phyloP scores from a whole-genome alignment of 164 flowering plant genomes.

The Dillenia turbinata region DNA sequence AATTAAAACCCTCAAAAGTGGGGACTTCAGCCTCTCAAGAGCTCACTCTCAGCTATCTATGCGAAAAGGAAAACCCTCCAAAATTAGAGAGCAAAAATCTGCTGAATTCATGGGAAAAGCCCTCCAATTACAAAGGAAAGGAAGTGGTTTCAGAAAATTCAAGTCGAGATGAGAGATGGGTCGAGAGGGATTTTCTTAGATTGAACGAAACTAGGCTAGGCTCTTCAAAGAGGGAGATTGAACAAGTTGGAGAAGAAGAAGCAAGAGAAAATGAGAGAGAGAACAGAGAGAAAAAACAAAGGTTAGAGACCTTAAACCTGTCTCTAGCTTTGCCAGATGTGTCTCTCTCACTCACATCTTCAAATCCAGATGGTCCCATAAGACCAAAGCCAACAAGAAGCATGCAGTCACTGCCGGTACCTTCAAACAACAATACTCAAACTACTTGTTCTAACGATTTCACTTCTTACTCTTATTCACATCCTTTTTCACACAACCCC shows the following conservation, averaged over 20 bases:
- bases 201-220: constrained; percentile 40
- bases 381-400: constrained; percentile 39
- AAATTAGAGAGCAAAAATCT: constrained; percentile 40
- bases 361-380: constrained; percentile 38
- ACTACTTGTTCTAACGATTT: constrained; percentile 78
- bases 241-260: constrained; percentile 32
- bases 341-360: constrained; percentile 59
- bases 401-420: constrained; percentile 52
- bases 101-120: constrained; percentile 33
- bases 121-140: constrained; percentile 50
- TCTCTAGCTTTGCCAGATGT: constrained; percentile 80
- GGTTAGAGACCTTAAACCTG: constrained; percentile 74
- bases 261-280: constrained; percentile 32
- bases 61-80: constrained; percentile 39
- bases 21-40: constrained; percentile 54
- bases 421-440: constrained; percentile 54
- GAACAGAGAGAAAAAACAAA: constrained; percentile 56
- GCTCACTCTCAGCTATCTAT: constrained; percentile 78
- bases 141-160: constrained; percentile 46
- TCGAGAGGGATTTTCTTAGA: constrained; percentile 89
- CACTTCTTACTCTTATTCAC: constrained; percentile 80
- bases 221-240: constrained; percentile 40
- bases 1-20: constrained; percentile 24
- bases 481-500: constrained; percentile 79
- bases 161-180: constrained; percentile 45